Evolutionary conservation across 1,284 basidiomycete genomes (phyloP).

Genomic region (Ceratobasidium sp.): DNA sequence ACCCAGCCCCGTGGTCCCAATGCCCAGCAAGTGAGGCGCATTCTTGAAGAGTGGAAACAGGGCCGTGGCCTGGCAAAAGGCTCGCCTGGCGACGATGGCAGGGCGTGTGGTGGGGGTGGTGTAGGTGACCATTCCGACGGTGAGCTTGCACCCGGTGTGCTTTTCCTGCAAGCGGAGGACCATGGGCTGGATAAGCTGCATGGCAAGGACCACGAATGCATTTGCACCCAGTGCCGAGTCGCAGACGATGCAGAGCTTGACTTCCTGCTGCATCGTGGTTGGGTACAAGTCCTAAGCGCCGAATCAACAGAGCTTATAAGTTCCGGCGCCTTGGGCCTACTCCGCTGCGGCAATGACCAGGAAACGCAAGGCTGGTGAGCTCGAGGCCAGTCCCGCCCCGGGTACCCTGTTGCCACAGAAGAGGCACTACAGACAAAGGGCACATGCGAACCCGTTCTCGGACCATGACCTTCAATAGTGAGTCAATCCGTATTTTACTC

Average conservation of each 20-base stretch:
- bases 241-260: conserved; percentile 39
- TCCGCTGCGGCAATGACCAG: conserved; percentile 8
- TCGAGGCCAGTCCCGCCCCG: background rate
- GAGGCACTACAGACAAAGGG: conserved; percentile 96
- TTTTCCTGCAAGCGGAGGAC: conserved; percentile 30
- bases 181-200: conserved; percentile 41
- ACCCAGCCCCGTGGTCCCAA: conserved; percentile 68
- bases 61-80: conserved; percentile 14
- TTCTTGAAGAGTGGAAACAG: conserved; percentile 31
- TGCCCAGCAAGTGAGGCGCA: conserved; percentile 58
- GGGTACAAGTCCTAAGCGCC: background rate
- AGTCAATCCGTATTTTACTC: conserved; percentile 43
- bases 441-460: conserved; percentile 98
- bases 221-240: conserved; percentile 30
- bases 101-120: conserved; percentile 36
- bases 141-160: conserved; percentile 23
- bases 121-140: conserved; percentile 30
- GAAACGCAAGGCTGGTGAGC: conserved; percentile 33
- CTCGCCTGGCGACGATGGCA: conserved; percentile 10
- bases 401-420: conserved; percentile 67
- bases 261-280: conserved; percentile 31
- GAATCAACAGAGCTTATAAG: background rate
- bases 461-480: conserved; percentile 92
- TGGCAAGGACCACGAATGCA: conserved; percentile 12
- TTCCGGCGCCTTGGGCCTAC: background rate